Evolutionary conservation across 805 yeast species (phyloP).

Genomic region (Candida alai): DNA sequence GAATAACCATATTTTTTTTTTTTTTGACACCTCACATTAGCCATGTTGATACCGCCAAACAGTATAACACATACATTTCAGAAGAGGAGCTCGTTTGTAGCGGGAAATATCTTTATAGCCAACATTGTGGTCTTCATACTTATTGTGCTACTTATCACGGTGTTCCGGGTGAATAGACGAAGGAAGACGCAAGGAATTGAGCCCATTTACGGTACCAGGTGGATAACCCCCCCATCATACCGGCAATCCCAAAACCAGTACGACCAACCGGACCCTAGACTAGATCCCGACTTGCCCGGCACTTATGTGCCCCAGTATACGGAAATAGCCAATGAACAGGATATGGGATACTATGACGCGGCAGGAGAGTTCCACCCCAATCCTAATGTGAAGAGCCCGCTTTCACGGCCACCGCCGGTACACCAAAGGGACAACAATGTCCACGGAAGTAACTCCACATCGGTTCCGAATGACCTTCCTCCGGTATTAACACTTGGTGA

Average conservation of each 20-base stretch:
- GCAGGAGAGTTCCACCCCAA: conserved; percentile 45
- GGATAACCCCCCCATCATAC: conserved; percentile 85
- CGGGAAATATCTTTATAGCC: conserved; percentile 1
- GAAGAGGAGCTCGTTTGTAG: neutral
- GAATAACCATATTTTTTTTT: too few species aligned
- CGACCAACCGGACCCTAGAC: conserved; percentile 33
- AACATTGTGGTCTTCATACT: neutral
- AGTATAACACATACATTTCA: conserved; percentile 1
- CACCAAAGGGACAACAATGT: too few species aligned
- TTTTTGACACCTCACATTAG: too few species aligned
- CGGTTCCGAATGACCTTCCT: too few species aligned
- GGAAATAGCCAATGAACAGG: conserved; percentile 60
- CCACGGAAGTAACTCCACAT: too few species aligned
- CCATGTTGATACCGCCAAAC: too few species aligned
- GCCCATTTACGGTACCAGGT: conserved; percentile 72
- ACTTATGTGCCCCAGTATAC: conserved; percentile 66
- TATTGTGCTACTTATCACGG: neutral
- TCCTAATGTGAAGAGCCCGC: conserved; percentile 22
- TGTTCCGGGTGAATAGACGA: conserved; percentile 44
- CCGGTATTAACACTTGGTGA: too few species aligned
- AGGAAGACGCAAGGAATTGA: conserved; percentile 45
- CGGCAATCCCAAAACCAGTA: conserved; percentile 59
- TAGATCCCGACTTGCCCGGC: conserved; percentile 37
- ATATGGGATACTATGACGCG: conserved; percentile 72
- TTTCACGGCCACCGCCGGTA: conserved; percentile 12